Base-by-base conservation (phyloP, 2,329 filamentous ascomycete species). In the Colletotrichum lentis region DNA sequence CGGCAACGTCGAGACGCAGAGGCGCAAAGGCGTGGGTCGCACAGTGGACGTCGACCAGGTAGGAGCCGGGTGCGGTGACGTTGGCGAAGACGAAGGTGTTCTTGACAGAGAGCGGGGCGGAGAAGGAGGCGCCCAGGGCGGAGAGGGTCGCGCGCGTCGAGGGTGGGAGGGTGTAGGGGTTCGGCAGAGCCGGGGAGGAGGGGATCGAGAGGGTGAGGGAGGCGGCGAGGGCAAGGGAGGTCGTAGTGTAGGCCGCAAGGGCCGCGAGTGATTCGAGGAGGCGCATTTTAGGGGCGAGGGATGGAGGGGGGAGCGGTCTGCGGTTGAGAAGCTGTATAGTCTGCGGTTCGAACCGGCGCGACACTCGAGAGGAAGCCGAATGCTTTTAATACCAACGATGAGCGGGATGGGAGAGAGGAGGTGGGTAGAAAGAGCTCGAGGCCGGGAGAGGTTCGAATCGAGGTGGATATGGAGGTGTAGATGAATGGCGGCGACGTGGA, bases 1-100 rank as follows among this genome's bases (percentile, higher is more conserved):
- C 73, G 2, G 74, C 73, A 20, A 96, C 86, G 76, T 98, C 96
- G 37, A 98, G 86, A 52, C 95, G 86, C 77, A 96, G 83, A 12
- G 93, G 91, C 73, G 88, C 86, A 77, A 97, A 98, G 61, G 85
- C 85, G 78, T 91, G 88, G 64, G 92, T 91, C 35, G 86, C 81
- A 76, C 89, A 90, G 80, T 94, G 88, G 56, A 98, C 85, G 72
- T 96, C 93, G 55, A 91, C 88, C 6, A 98, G 86, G 77, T 97
- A 97, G 66, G 89, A 92, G 1, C 90, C 91, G 16, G 69, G 67
- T 0, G 84, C 77, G 5, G 86, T 85, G 60, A 97, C 84, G 73
- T 94, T 89, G 72, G 79, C 80, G 83, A 97, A 97, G 70, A 88
- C 84, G 75, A 97, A 93, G 27, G 87, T 89, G 77, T 92, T 91